These are phyloP conservation scores for Microdochium bolleyi DNA, from an alignment of 2,329 filamentous ascomycete genomes.

Conservation along the genomic window DNA sequence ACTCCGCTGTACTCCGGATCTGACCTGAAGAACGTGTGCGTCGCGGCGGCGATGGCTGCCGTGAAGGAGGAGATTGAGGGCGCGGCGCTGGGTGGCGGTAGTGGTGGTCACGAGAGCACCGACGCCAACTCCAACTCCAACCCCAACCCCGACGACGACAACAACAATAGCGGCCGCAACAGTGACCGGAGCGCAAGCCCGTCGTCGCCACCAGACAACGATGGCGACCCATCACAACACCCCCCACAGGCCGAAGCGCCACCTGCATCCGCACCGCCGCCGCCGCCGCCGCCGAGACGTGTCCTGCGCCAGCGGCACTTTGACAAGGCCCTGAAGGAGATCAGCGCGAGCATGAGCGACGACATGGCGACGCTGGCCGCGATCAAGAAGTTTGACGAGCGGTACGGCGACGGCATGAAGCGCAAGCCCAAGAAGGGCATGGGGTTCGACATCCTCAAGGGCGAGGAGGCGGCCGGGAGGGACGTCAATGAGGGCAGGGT, in stretches of 20 bases:
- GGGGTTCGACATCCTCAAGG: slow-evolving; percentile 45
- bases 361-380: slow-evolving; percentile 83
- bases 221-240: too few species aligned
- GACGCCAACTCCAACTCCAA: background rate
- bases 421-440: slow-evolving; percentile 49
- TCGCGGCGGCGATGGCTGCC: slow-evolving; percentile 71
- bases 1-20: slow-evolving; percentile 77
- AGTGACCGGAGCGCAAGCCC: background rate
- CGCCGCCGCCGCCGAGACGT: slow-evolving; percentile 41
- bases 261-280: too few species aligned
- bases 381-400: slow-evolving; percentile 92
- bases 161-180: background rate
- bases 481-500: background rate
- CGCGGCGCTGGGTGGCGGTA: slow-evolving; percentile 13
- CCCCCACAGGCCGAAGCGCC: too few species aligned
- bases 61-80: slow-evolving; percentile 62
- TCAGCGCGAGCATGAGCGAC: slow-evolving; percentile 85
- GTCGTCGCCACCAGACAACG: background rate
- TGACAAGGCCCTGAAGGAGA: slow-evolving; percentile 76
- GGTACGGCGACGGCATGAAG: slow-evolving; percentile 76
- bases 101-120: background rate
- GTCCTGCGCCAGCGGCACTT: slow-evolving; percentile 66
- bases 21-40: slow-evolving; percentile 75
- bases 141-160: background rate
- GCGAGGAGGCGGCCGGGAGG: slow-evolving; percentile 13